Evolutionary conservation across 768 basidiomycete species (phyloP), one percentile per base, ranked within the genome.

Genomic region (Calvatia gigantea): DNA sequence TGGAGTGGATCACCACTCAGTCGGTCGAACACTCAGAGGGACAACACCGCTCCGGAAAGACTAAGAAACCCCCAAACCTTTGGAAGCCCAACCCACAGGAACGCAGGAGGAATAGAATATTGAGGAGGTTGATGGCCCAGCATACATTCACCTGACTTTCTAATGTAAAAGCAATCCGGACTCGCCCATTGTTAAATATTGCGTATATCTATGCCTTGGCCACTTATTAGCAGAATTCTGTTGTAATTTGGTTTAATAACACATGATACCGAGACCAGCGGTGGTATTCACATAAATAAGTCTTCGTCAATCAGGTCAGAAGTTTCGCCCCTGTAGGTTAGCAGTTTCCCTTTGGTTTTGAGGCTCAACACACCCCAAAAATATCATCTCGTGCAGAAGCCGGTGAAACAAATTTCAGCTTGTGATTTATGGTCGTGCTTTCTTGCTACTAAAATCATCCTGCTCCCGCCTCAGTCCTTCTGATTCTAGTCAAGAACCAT

Each of bases 11-110:
- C 54, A 27, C 54, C 49, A 59, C 64, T 37, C 56, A 61, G 58
- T 58, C 59, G 49, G 42, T 41, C 58, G 41, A 47, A 59, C 39
- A 67, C 65, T 35, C 59, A 39, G 38, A 41, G 65, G 50, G 67
- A 70, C 21, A 59, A 59, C 49, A 66, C 64, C 39, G 14, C 62
- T 25, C 53, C 49, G 41, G 62, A 64, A n/a, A 61, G 65, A 51
- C 57, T 62, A 29, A 64, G 64, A 48, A 61, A 19, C n/a, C 37
- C 47, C 19, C 54, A 56, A 48, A 38, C 5, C 27, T 52, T 7
- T 52, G 51, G 28, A 35, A 55, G 39, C 11, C 17, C 46, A 7
- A 39, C 14, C n/a, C 25, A 38, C 28, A 25, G 44, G 31, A 44
- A 28, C 31, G 15, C 2, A 4, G 15, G 7, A 38, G 46, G 17